A percentile compares a stretch with the other conserved stretches of the same genome.
phyloP scores from a whole-genome alignment of 1,284 basidiomycete species.

The Sporisorium exsertum region DNA sequence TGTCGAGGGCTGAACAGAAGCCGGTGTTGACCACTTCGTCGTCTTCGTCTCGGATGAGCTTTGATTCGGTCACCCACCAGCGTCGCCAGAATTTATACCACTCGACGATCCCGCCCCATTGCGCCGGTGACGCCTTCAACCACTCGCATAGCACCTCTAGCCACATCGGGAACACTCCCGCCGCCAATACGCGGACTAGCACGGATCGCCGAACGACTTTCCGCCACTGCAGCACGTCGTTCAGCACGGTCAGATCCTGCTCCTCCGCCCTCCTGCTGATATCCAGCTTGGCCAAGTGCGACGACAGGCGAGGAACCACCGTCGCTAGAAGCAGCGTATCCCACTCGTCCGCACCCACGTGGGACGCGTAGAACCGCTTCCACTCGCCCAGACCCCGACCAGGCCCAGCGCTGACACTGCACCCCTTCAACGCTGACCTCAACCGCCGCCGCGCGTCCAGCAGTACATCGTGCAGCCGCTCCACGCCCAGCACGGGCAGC shows the following conservation, averaged over 20 bases:
- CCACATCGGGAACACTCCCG: constrained; percentile 97
- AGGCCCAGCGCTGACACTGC: constrained; percentile 71
- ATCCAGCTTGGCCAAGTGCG: constrained; percentile 81
- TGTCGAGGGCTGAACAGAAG: constrained; percentile 84
- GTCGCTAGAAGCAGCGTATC: constrained; percentile 89
- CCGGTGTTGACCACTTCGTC: constrained; percentile 72
- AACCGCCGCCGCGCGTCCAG: constrained; percentile 87
- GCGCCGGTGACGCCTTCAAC: constrained; percentile 83
- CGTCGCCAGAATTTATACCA: constrained; percentile 90
- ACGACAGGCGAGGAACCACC: constrained; percentile 87
- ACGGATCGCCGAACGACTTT: constrained; percentile 75
- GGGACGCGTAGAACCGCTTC: constrained; percentile 32
- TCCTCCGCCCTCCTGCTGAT: constrained; percentile 90
- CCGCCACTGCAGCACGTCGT: constrained; percentile 83
- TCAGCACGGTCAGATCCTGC: constrained; percentile 80
- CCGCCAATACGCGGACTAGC: constrained; percentile 72
- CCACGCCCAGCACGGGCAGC: constrained; percentile 82
- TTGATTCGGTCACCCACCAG: constrained; percentile 77
- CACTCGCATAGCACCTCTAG: constrained; percentile 88
- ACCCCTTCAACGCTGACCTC: constrained; percentile 80
- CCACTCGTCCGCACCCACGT: constrained; percentile 77
- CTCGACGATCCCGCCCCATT: constrained; percentile 87
- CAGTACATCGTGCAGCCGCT: constrained; percentile 80
- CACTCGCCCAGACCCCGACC: constrained; percentile 43
- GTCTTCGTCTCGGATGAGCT: constrained; percentile 66